These are phyloP conservation scores for Pythium biforme DNA, from an alignment of 352 stramenopile species.

Conservation along the genomic window DNA sequence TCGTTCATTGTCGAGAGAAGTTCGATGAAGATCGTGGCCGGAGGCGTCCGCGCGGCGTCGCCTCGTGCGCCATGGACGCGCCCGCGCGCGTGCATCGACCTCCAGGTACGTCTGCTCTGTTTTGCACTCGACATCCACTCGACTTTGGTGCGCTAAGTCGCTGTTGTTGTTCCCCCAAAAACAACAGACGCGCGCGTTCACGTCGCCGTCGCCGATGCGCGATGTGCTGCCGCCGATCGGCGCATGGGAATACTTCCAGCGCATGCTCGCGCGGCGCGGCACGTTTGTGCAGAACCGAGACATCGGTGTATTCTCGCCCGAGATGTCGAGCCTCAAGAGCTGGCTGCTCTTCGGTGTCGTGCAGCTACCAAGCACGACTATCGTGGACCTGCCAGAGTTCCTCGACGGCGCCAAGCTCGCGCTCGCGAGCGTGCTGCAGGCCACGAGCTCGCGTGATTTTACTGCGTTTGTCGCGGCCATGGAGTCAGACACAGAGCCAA, in stretches of 20 bases:
- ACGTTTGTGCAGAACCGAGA: slow-evolving; percentile 2
- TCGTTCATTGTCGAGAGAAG: too few relatives aligned
- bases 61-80: too few relatives aligned
- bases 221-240: slow-evolving; percentile 7
- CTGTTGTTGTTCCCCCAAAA: neutral
- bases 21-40: too few relatives aligned
- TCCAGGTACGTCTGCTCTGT: too few relatives aligned
- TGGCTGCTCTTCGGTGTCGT: slow-evolving; percentile 16
- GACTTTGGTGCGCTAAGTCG: too few relatives aligned
- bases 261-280: slow-evolving; percentile 9
- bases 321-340: slow-evolving; percentile 5
- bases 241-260: slow-evolving; percentile 16
- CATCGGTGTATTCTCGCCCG: slow-evolving; percentile 8
- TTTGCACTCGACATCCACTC: too few relatives aligned
- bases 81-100: too few relatives aligned
- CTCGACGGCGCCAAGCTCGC: slow-evolving; percentile 18
- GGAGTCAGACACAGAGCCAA: neutral
- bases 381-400: slow-evolving; percentile 19
- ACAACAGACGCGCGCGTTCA: slow-evolving; percentile 1
- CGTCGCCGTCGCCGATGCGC: neutral
- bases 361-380: slow-evolving; percentile 7
- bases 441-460: slow-evolving; percentile 20
- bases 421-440: slow-evolving; percentile 14
- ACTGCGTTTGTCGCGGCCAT: slow-evolving; percentile 1
- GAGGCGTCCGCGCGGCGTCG: too few relatives aligned